Base-by-base conservation (phyloP, 257 asterid genomes). In the Plantago elongata region DNA sequence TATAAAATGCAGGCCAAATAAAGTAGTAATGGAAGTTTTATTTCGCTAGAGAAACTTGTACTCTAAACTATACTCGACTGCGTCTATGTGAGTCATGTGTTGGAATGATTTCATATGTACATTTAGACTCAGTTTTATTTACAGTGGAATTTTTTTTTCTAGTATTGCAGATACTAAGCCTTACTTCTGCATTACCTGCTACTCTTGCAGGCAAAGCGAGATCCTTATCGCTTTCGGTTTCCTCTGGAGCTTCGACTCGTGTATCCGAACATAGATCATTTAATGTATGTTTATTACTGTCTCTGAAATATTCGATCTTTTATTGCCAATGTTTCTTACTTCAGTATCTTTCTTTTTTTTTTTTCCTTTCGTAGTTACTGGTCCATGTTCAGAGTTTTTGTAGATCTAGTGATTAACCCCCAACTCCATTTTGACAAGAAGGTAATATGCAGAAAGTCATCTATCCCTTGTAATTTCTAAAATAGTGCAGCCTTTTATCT, bases 241-340 rank as follows among this genome's bases (percentile, higher is more conserved):
- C 98, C 98, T 57, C 73, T 92, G 69, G 98, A 92, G 89, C 70
- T 92, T 76, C 97, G 97, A 50, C 84, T 92, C 77, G 89, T 92
- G 66, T 65, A 86, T 59, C 98, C 98, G 38, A 92, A 92, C 70
- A 86, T 92, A 61, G 98, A 92, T 69, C 98, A 92, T 70, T 78
- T 92, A 50, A 74, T 89, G 98, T 92, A 80, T 55, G 94, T 71
- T 17, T 62, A 49, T 74, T 40, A 52, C 38, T 59, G 27, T 57
- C 38, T 66, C 64, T 56, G 6, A 34, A 34, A 44, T 60, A 56
- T 60, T 34, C 61, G 44, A 46, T 34, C 40, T 34, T 34, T 5
- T 34, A 34, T 34, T 49, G 14, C 62, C 40, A 55, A 3, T 12
- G 44, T 42, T 63, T 56, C 52, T 52, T n/a, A 29, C 48, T 48